phyloP scores from a whole-genome alignment of 2,329 filamentous ascomycete genomes.

The Fusarium musae region DNA sequence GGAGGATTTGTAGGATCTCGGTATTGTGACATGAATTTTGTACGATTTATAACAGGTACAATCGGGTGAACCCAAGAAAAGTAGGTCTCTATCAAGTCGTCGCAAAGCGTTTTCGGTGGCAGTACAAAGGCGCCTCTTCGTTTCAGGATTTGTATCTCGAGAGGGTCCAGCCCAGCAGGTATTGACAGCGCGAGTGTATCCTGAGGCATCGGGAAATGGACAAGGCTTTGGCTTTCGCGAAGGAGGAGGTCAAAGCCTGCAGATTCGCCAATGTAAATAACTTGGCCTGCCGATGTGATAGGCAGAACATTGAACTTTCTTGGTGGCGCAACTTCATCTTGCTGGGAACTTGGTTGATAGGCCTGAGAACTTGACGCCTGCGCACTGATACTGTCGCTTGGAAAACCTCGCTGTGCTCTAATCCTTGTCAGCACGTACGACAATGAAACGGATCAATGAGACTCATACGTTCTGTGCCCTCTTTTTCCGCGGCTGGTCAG shows the following conservation, averaged over 20 bases:
- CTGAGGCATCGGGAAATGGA: neutral
- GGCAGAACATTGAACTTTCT: neutral
- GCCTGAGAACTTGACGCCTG: neutral
- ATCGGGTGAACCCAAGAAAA: neutral
- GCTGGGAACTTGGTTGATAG: rapidly evolving
- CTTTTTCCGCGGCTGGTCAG: neutral
- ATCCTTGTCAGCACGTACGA: neutral
- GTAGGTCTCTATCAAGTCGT: neutral
- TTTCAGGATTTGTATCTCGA: neutral
- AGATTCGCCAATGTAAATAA: neutral
- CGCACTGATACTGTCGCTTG: neutral
- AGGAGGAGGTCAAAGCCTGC: neutral
- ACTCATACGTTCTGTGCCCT: neutral
- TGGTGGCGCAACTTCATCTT: neutral
- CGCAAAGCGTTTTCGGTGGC: neutral
- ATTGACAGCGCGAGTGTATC: neutral
- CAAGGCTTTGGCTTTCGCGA: neutral
- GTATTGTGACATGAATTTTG: neutral
- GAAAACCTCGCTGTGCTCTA: neutral
- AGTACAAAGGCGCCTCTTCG: neutral
- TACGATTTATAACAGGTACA: neutral
- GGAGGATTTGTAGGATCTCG: neutral
- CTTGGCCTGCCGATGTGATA: neutral
- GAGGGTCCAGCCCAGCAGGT: neutral
- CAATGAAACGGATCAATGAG: rapidly evolving